Evolutionary conservation across 2,329 filamentous ascomycete species (phyloP).

Genomic region (Fusarium globosum): DNA sequence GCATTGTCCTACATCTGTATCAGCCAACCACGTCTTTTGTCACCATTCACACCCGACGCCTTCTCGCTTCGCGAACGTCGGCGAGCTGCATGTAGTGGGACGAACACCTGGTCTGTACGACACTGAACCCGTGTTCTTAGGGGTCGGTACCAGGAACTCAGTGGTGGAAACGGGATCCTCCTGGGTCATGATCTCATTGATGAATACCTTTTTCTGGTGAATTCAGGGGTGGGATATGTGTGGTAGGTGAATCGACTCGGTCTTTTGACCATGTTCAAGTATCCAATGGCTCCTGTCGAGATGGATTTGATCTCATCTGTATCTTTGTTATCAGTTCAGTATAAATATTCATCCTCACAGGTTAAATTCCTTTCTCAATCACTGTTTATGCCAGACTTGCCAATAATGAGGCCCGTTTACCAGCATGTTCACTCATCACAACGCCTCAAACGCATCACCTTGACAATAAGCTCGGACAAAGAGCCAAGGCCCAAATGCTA

Average conservation of each 20-base stretch:
- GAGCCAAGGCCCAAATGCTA: not conserved
- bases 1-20: slow-evolving; percentile 10
- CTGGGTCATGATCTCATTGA: not conserved
- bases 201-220: not conserved
- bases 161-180: not conserved
- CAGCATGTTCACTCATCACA: not conserved
- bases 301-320: too few relatives aligned
- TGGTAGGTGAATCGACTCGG: not conserved
- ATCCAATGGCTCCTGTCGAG: not conserved
- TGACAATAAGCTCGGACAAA: not conserved
- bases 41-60: slow-evolving; percentile 15
- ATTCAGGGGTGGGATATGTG: not conserved
- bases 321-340: not conserved
- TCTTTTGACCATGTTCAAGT: not conserved
- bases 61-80: slow-evolving; percentile 39
- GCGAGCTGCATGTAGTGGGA: slow-evolving; percentile 34
- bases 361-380: not conserved
- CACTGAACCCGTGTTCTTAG: not conserved
- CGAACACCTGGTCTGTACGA: slow-evolving; percentile 30
- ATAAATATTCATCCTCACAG: not conserved
- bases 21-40: slow-evolving; percentile 15
- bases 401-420: not conserved
- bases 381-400: not conserved
- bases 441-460: not conserved
- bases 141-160: not conserved